Conservation (phyloP, 768 basidiomycete genomes). For the Suillus subalutaceus region DNA sequence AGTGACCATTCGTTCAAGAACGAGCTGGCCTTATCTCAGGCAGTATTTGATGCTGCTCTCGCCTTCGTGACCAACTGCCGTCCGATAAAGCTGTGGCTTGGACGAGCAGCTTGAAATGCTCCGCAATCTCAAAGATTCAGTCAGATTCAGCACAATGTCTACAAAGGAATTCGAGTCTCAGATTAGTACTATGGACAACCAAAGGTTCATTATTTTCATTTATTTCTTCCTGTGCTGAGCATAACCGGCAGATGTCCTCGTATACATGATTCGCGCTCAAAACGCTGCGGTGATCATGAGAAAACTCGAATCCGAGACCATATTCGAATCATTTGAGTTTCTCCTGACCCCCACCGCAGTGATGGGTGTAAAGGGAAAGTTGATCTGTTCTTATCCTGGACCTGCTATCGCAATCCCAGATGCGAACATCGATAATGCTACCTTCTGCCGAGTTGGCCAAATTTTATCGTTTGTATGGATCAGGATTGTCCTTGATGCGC, state of each 20-base stretch:
- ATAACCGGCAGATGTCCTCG: slow-evolving; percentile 36
- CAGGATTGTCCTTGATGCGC: slow-evolving; percentile 31
- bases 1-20: slow-evolving; percentile 31
- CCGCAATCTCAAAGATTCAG: slow-evolving; percentile 19
- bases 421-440: slow-evolving; percentile 25
- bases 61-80: slow-evolving; percentile 21
- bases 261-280: slow-evolving; percentile 45
- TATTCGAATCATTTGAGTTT: slow-evolving; percentile 53
- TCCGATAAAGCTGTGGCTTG: slow-evolving; percentile 19
- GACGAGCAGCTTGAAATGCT: slow-evolving; percentile 37
- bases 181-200: slow-evolving; percentile 20
- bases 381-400: slow-evolving; percentile 49
- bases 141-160: slow-evolving; percentile 14
- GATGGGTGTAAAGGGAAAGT: slow-evolving; percentile 43
- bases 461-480: slow-evolving; percentile 41
- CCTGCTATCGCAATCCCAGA: slow-evolving; percentile 43
- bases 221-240: neutral
- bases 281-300: slow-evolving; percentile 51
- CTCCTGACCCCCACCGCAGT: slow-evolving; percentile 38
- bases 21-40: slow-evolving; percentile 30
- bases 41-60: slow-evolving; percentile 21
- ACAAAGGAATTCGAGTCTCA: slow-evolving; percentile 18
- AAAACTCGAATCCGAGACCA: slow-evolving; percentile 25
- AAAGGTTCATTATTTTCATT: slow-evolving; percentile 14
- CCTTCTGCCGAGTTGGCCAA: slow-evolving; percentile 39